A percentile compares a stretch with the other conserved stretches of the same genome.
phyloP scores from a whole-genome alignment of 257 asterid genomes.

The Jacaranda mimosifolia region DNA sequence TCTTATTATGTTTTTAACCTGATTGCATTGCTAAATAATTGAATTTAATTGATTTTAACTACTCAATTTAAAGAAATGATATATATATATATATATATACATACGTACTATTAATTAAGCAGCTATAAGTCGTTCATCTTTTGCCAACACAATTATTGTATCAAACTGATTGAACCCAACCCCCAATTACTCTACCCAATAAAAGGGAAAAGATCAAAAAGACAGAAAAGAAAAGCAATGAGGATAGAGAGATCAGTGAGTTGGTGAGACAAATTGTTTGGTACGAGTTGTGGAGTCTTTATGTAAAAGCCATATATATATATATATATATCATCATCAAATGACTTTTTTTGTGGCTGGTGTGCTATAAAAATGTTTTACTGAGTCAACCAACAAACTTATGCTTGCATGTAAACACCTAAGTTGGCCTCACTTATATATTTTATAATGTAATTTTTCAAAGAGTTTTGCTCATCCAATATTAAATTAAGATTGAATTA shows the following conservation, averaged over 20 bases:
- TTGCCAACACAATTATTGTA: not conserved
- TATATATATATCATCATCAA: no score
- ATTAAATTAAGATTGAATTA: not conserved
- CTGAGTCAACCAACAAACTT: not conserved
- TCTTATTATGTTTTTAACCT: no score
- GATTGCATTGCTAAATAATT: not conserved
- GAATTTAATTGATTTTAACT: not conserved
- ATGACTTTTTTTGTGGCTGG: not conserved
- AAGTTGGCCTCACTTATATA: not conserved
- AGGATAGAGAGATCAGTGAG: not conserved
- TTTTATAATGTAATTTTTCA: not conserved
- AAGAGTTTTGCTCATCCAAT: not conserved
- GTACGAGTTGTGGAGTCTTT: not conserved
- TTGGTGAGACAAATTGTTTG: not conserved
- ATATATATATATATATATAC: no score
- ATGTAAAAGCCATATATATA: no score
- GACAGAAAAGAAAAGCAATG: no score
- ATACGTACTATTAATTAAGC: no score
- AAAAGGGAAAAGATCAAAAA: no score
- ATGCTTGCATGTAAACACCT: not conserved
- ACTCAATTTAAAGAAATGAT: not conserved
- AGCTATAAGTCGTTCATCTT: no score
- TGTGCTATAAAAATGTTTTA: not conserved
- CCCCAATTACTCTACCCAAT: no score
- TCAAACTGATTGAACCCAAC: no score